These are phyloP conservation scores for Drosera spatulata DNA, from an alignment of 179 eudicot species.

Conservation along the genomic window DNA sequence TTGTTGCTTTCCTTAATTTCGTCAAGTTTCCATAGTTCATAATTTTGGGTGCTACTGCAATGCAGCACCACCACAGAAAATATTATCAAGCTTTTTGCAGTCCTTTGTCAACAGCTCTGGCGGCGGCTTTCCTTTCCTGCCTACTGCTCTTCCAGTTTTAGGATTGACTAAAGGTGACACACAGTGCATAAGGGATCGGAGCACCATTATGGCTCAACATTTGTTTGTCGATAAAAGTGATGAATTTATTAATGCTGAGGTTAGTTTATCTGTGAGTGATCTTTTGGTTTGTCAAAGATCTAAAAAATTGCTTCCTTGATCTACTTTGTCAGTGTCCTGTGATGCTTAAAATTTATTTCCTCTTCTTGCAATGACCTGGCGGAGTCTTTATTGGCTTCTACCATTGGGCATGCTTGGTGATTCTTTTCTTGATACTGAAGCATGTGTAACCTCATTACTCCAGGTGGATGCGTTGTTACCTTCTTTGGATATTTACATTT, in stretches of 20 bases:
- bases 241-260: conserved; percentile 92
- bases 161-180: conserved; percentile 92
- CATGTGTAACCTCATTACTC: neutral
- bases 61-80: conserved; percentile 95
- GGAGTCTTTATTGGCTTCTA: neutral
- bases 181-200: conserved; percentile 90
- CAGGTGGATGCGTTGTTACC: conserved; percentile 77
- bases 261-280: conserved; percentile 2
- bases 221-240: conserved; percentile 85
- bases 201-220: conserved; percentile 96
- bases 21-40: too few relatives aligned
- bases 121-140: conserved; percentile 61
- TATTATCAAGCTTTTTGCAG: conserved; percentile 79
- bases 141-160: conserved; percentile 68
- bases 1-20: too few relatives aligned
- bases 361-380: too few relatives aligned
- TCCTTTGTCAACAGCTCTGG: conserved; percentile 80
- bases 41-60: neutral
- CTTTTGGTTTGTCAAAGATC: too few relatives aligned
- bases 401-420: conserved; percentile 4
- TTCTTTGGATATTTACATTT: conserved; percentile 89
- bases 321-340: too few relatives aligned
- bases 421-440: conserved; percentile 4
- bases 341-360: too few relatives aligned
- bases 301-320: too few relatives aligned